A percentile compares a stretch with the other conserved stretches of the same genome.
phyloP scores from a whole-genome alignment of 1,284 basidiomycete genomes.

The Somion occarium region DNA sequence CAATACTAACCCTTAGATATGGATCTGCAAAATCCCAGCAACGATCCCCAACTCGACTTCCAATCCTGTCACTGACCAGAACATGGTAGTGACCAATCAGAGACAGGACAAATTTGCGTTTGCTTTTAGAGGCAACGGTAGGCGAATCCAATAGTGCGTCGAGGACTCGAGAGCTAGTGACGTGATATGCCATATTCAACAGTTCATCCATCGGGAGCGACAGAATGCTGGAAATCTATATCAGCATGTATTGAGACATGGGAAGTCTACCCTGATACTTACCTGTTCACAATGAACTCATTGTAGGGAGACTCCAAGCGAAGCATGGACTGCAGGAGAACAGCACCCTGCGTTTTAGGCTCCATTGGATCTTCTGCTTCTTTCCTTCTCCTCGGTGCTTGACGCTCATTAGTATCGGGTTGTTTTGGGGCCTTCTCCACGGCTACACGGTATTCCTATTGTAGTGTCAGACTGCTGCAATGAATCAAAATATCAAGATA shows the following conservation, averaged over 20 bases:
- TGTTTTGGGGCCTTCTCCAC: conserved; percentile 15
- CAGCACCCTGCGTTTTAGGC: conserved; percentile 80
- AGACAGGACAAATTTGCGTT: conserved; percentile 66
- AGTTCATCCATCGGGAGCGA: conserved; percentile 56
- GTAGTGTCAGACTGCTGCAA: conserved; percentile 33
- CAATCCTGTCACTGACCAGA: conserved; percentile 84
- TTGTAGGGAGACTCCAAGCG: conserved; percentile 63
- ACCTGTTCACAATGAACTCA: conserved; percentile 67
- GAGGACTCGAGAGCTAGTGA: conserved; percentile 77
- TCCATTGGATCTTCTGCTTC: conserved; percentile 36
- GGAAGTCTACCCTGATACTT: conserved; percentile 13
- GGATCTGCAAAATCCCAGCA: conserved; percentile 87
- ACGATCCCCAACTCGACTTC: conserved; percentile 83
- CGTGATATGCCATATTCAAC: conserved; percentile 63
- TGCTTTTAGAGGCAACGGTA: conserved; percentile 59
- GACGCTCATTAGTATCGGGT: conserved; percentile 7
- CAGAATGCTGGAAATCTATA: conserved; percentile 43
- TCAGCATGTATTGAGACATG: too few species aligned
- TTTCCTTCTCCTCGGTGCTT: conserved; percentile 8
- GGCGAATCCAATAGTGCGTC: conserved; percentile 74
- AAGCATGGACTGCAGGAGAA: conserved; percentile 80
- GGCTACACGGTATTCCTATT: conserved; percentile 23
- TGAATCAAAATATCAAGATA: conserved; percentile 18
- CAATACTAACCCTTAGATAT: conserved; percentile 70
- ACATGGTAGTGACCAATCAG: conserved; percentile 75